phyloP scores from a whole-genome alignment of 768 basidiomycete genomes.

The Mycena maculata region DNA sequence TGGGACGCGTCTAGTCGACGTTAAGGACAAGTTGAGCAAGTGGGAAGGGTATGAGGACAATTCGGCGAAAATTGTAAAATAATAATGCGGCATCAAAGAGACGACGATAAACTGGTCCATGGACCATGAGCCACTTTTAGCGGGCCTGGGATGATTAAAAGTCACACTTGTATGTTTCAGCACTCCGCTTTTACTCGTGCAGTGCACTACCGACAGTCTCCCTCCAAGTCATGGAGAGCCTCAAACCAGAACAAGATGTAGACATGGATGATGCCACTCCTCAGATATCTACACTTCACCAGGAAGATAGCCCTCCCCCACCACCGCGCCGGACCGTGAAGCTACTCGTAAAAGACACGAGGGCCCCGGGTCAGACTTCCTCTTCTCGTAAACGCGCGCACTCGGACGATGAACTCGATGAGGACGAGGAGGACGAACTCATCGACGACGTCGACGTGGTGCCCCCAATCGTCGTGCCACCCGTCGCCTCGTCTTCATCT shows the following conservation, averaged over 20 bases:
- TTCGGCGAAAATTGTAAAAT: conserved; percentile 8
- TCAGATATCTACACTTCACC: conserved; percentile 81
- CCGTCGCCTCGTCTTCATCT: conserved; percentile 40
- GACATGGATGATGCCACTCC: conserved; percentile 83
- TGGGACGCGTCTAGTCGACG: conserved; percentile 67
- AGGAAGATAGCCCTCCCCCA: conserved; percentile 80
- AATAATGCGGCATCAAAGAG: too few species aligned
- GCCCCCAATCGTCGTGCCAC: conserved; percentile 27
- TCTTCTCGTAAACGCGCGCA: conserved; percentile 37
- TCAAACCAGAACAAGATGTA: conserved; percentile 51
- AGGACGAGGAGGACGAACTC: conserved; percentile 83
- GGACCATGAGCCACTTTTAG: too few species aligned
- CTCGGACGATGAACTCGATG: conserved; percentile 69
- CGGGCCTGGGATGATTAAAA: background rate
- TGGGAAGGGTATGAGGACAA: conserved; percentile 71
- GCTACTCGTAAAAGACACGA: conserved; percentile 57
- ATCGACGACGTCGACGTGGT: conserved; percentile 74
- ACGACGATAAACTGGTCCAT: too few species aligned
- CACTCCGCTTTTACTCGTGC: background rate
- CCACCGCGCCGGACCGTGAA: conserved; percentile 62
- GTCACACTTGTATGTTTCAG: conserved; percentile 8
- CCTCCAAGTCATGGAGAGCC: conserved; percentile 40
- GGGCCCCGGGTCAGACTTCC: conserved; percentile 32
- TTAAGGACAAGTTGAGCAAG: conserved; percentile 67
- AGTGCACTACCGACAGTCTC: background rate